phyloP scores from a whole-genome alignment of 257 asterid genomes.

The Solanum peruvianum region DNA sequence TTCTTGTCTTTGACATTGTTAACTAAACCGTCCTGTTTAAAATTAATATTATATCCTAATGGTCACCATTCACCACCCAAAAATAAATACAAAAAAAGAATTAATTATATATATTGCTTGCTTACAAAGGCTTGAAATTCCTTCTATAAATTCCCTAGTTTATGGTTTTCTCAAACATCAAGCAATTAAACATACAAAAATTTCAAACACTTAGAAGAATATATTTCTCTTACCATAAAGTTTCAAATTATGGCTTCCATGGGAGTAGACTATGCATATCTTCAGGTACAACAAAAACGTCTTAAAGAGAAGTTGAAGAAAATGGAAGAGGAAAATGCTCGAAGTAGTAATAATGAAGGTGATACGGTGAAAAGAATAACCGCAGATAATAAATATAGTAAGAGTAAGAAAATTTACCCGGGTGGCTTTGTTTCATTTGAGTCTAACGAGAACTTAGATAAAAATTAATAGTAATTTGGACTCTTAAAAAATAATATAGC shows the following conservation, averaged over 20 bases:
- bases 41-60: background rate
- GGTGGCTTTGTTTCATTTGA: no score
- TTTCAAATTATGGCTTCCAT: conserved; percentile 26
- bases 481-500: background rate
- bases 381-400: conserved; percentile 2
- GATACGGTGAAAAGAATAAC: background rate
- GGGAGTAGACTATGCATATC: conserved; percentile 29
- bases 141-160: conserved; percentile 22
- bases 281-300: conserved; percentile 31
- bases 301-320: conserved; percentile 18
- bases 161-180: background rate
- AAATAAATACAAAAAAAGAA: background rate
- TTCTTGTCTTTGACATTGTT: background rate
- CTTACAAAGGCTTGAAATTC: background rate
- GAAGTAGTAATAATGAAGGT: background rate
- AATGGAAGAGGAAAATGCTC: conserved; percentile 16
- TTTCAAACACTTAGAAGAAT: background rate
- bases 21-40: background rate
- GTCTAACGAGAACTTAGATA: no score
- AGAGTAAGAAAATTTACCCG: conserved; percentile 26
- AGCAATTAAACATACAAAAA: background rate
- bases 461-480: background rate
- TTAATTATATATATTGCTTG: background rate
- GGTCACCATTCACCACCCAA: background rate
- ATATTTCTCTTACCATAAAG: background rate